phyloP scores from a whole-genome alignment of 257 asterid species.

The Solanum arcanum region DNA sequence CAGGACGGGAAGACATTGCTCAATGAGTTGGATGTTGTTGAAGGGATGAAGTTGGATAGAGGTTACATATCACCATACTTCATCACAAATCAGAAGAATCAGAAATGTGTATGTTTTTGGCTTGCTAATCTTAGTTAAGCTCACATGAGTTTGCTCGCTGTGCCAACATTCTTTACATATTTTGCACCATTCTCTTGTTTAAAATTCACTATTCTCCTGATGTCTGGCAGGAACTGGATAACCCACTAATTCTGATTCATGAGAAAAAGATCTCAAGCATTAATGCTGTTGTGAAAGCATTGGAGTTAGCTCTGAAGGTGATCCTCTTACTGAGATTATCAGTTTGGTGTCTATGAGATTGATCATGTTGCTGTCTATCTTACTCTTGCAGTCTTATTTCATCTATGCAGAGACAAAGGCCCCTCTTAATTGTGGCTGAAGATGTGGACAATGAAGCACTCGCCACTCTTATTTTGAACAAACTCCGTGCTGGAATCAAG shows the following conservation, averaged over 20 bases:
- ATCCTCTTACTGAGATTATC: background rate
- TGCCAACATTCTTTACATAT: background rate
- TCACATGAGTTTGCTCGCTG: background rate
- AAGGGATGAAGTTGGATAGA: slow-evolving; percentile 93
- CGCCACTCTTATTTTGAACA: slow-evolving; percentile 88
- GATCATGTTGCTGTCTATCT: background rate
- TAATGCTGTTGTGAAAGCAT: slow-evolving; percentile 58
- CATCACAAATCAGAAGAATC: slow-evolving; percentile 81
- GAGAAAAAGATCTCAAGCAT: slow-evolving; percentile 88
- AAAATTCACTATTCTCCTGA: background rate
- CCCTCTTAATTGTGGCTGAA: slow-evolving; percentile 76
- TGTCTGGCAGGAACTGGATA: slow-evolving; percentile 66
- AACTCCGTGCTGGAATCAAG: slow-evolving; percentile 92
- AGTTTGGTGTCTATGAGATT: background rate
- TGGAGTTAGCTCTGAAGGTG: slow-evolving; percentile 90
- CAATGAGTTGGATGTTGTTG: slow-evolving; percentile 92
- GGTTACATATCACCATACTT: slow-evolving; percentile 95
- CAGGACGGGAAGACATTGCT: slow-evolving; percentile 89
- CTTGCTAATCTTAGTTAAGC: background rate
- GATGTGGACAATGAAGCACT: slow-evolving; percentile 96
- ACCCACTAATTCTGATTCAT: slow-evolving; percentile 71
- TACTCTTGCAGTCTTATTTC: background rate
- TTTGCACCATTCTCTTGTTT: background rate
- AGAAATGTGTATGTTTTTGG: slow-evolving; percentile 77
- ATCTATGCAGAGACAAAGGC: slow-evolving; percentile 56